Conservation (phyloP, 805 yeast genomes). For the Myxozyma udenii region DNA sequence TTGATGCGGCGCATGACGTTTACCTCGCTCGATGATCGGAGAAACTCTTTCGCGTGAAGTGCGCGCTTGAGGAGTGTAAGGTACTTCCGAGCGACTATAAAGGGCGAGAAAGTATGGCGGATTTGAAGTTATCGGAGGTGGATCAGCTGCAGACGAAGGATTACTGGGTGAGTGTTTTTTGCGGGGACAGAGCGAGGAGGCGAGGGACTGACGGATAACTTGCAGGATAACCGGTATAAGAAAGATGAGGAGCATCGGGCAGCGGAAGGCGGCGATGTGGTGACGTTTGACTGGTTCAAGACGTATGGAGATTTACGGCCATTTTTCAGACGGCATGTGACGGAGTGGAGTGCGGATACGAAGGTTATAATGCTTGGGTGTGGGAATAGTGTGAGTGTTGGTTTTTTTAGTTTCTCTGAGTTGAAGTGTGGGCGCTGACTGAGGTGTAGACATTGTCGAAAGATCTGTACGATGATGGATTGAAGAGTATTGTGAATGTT, state of each 20-base stretch:
- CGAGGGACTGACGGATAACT: too few relatives aligned
- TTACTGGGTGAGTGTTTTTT: conserved; percentile 29
- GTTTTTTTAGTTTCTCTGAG: not conserved
- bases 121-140: conserved; percentile 29
- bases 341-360: conserved; percentile 12
- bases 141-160: conserved; percentile 32
- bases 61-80: too few relatives aligned
- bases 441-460: conserved; percentile 28
- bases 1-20: too few relatives aligned
- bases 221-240: conserved; percentile 31
- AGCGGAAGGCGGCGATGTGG: conserved; percentile 21
- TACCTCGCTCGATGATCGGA: too few relatives aligned
- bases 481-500: conserved; percentile 31
- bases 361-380: conserved; percentile 33
- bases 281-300: conserved; percentile 34
- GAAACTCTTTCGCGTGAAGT: too few relatives aligned
- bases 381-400: conserved; percentile 30
- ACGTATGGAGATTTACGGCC: conserved; percentile 29
- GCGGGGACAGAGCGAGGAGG: too few relatives aligned
- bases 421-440: not conserved
- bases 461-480: conserved; percentile 31
- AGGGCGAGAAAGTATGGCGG: conserved; percentile 18
- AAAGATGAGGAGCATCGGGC: conserved; percentile 31
- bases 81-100: too few relatives aligned
- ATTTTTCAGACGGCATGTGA: conserved; percentile 21